Evolutionary conservation across 73 alveolate genomes (phyloP), one percentile per base, ranked within the genome.

Genomic region (Blepharisma stoltei): DNA sequence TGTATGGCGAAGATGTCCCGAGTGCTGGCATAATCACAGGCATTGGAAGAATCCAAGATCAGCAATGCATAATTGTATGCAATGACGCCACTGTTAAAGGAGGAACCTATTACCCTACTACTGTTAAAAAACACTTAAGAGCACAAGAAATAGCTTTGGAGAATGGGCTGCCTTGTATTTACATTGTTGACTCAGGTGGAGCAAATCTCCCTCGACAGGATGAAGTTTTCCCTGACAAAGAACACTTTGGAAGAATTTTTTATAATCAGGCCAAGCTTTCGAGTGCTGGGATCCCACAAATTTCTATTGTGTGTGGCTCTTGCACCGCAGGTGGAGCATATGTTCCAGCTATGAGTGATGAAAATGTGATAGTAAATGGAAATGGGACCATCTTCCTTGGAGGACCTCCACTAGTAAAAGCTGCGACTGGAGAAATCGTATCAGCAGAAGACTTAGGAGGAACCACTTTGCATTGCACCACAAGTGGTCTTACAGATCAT

Each of bases 311-410:
- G 37, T 67, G 95, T 54, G 99, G 99, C 47, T 84, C 94, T 32
- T 95, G 99, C 82, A 95, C 99, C 14, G 99, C 99, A 6, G 99
- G 99, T 18, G 99, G 99, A 49, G 99, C 99, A 45, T 95, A 95
- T 60, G 98, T 95, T 25, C 99, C 99, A n/a, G 97, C 98, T 37
- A 95, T 95, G 99, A 77, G 96, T 37, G 99, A 95, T 85, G 99
- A 95, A 81, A 91, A 84, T 53, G 91, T 95, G 45, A 95, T 95
- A 71, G 99, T 95, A 53, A 84, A 85, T 76, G 91, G 93, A 70
- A 93, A 95, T 46, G 99, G 99, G 7, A 95, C 99, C 49, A 93
- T 95, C 81, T 95, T 92, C 83, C 73, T 95, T 55, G 98, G 97
- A n/a, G 98, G 99, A 7, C 99, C 99, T 32, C 99, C 99, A 4